Percentiles rank a stretch among this genome's conserved stretches.
These are phyloP conservation scores for Coniochaeta pulveracea DNA, from an alignment of 2,329 filamentous ascomycete genomes.

Conservation along the genomic window DNA sequence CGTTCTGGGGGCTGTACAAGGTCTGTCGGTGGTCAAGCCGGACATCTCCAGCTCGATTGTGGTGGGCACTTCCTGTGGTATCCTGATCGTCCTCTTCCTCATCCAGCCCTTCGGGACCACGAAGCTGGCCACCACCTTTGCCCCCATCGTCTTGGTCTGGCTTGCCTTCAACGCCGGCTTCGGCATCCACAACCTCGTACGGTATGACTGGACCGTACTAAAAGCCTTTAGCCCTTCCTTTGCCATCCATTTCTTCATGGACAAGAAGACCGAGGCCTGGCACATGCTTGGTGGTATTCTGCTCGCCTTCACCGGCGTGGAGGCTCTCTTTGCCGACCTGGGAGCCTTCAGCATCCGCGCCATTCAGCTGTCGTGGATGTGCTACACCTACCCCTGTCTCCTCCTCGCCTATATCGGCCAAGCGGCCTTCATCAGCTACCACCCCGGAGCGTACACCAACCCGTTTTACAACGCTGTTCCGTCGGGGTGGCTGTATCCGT, in stretches of 20 bases:
- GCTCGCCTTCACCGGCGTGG: constrained; percentile 67
- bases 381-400: constrained; percentile 55
- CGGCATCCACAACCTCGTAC: constrained; percentile 50
- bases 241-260: constrained; percentile 47
- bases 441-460: constrained; percentile 51
- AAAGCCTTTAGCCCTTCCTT: constrained; percentile 47
- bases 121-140: constrained; percentile 48
- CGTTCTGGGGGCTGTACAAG: constrained; percentile 58
- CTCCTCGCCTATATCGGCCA: constrained; percentile 60
- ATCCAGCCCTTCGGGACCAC: constrained; percentile 55
- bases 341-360: constrained; percentile 62
- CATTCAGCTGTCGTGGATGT: constrained; percentile 63
- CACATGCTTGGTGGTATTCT: constrained; percentile 58
- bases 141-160: constrained; percentile 58
- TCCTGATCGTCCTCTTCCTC: constrained; percentile 50
- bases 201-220: constrained; percentile 40
- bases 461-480: constrained; percentile 65
- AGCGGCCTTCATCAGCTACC: constrained; percentile 57
- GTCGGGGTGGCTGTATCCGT: constrained; percentile 54
- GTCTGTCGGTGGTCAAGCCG: constrained; percentile 44
- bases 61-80: constrained; percentile 52
- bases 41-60: constrained; percentile 45
- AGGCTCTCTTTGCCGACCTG: constrained; percentile 67
- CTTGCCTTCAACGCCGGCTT: constrained; percentile 50
- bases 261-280: constrained; percentile 51